Conservation (phyloP, 192 early-diverging fungal genomes). For the Kickxella alabastrina region DNA sequence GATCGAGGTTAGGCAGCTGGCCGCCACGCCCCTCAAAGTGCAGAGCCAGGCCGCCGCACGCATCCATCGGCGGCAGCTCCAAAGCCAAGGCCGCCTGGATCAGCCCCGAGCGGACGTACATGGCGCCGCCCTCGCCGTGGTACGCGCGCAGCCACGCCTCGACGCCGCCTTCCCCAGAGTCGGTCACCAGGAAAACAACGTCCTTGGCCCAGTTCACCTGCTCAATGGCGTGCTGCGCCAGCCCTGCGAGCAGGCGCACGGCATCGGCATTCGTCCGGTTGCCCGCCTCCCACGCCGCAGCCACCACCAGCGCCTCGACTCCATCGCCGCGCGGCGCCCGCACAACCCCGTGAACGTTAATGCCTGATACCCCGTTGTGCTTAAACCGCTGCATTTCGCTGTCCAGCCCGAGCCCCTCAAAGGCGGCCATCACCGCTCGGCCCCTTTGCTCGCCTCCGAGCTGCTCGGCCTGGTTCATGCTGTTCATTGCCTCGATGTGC, state of each 20-base stretch:
- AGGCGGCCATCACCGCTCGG: conserved; percentile 7
- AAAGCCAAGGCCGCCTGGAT: conserved; percentile 84
- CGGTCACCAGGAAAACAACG: conserved; percentile 82
- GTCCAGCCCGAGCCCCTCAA: conserved; percentile 32
- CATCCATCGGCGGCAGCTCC: conserved; percentile 70
- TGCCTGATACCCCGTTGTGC: conserved; percentile 31
- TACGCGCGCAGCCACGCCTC: conserved; percentile 88
- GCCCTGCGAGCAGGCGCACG: conserved; percentile 31
- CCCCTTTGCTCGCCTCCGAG: conserved; percentile 1
- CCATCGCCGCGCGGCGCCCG: conserved; percentile 80
- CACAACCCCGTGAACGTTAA: conserved; percentile 78
- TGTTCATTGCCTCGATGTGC: conserved; percentile 25
- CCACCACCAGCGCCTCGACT: conserved; percentile 82
- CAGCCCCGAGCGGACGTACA: conserved; percentile 61
- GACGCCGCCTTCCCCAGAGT: conserved; percentile 68
- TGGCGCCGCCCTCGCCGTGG: conserved; percentile 58
- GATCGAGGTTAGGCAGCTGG: conserved; percentile 87
- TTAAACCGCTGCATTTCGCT: conserved; percentile 37
- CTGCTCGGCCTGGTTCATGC: conserved; percentile 6
- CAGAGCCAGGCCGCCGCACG: conserved; percentile 60
- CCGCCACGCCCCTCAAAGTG: conserved; percentile 87
- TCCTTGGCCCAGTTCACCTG: conserved; percentile 90
- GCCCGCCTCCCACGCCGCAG: conserved; percentile 74
- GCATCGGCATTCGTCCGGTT: conserved; percentile 44
- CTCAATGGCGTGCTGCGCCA: conserved; percentile 47